A percentile compares a stretch with the other conserved stretches of the same genome.
phyloP scores from a whole-genome alignment of 495 filamentous ascomycete species.

The Neurospora terricola region DNA sequence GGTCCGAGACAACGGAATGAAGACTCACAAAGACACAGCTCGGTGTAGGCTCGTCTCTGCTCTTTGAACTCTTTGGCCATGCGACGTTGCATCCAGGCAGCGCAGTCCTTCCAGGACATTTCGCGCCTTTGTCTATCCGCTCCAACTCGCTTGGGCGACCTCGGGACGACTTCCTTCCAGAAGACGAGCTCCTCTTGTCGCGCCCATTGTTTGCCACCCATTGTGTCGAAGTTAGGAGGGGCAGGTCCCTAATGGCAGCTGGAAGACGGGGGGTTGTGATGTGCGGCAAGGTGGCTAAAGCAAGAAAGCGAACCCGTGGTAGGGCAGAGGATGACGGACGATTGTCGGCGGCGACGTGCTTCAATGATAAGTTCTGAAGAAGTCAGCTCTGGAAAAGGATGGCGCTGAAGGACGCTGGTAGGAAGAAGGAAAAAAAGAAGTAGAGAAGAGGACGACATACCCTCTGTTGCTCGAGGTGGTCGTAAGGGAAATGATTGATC shows the following conservation, averaged over 20 bases:
- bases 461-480: neutral
- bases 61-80: conserved; percentile 12
- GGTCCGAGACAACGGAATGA: neutral
- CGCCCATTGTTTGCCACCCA: conserved; percentile 35
- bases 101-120: conserved; percentile 24
- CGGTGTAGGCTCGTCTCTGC: conserved; percentile 24
- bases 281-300: neutral
- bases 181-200: conserved; percentile 29
- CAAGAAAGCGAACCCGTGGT: neutral
- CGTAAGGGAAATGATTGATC: neutral
- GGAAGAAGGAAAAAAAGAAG: neutral
- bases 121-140: conserved; percentile 13
- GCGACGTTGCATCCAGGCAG: conserved; percentile 17
- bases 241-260: neutral
- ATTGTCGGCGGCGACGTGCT: neutral
- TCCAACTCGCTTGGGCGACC: conserved; percentile 27
- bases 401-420: neutral
- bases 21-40: conserved; percentile 29
- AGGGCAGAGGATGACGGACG: neutral
- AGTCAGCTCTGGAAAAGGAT: neutral
- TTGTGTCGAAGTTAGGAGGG: conserved; percentile 4
- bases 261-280: neutral
- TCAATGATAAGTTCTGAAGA: neutral
- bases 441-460: neutral
- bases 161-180: conserved; percentile 27